phyloP scores from a whole-genome alignment of 345 rosid species.

The Orychophragmus violaceus region DNA sequence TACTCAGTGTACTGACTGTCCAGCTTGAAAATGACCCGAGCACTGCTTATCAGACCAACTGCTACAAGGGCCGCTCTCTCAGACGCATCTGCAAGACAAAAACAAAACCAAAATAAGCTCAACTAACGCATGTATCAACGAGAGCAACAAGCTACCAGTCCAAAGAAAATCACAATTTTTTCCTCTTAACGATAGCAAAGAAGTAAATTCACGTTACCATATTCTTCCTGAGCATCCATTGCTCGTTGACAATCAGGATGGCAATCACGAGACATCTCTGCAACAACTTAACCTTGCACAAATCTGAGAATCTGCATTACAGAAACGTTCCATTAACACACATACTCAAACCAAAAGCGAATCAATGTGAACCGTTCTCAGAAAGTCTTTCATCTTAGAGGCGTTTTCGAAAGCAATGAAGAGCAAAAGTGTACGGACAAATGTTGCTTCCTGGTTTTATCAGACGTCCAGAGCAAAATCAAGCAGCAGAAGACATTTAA shows the following conservation, averaged over 20 bases:
- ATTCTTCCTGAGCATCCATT: neutral
- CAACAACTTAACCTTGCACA: neutral
- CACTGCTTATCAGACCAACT: neutral
- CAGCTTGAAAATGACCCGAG: neutral
- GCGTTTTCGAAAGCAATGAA: too few species aligned
- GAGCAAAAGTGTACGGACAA: neutral
- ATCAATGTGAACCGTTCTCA: neutral
- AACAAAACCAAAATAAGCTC: neutral
- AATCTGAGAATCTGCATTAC: neutral
- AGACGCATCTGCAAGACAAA: slow-evolving; percentile 3
- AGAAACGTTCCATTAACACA: neutral
- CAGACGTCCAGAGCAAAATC: too few species aligned
- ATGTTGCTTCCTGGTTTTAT: neutral
- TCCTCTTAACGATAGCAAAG: neutral
- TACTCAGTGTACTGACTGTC: neutral
- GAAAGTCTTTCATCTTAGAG: neutral
- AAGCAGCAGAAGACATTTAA: too few species aligned
- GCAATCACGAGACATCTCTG: neutral
- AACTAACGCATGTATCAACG: neutral
- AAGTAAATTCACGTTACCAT: neutral
- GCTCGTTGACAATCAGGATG: slow-evolving; percentile 10
- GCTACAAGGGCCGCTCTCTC: neutral
- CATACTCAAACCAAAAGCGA: neutral
- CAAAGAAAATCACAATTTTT: neutral
- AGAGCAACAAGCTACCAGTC: neutral